Base-by-base conservation (phyloP, 805 yeast species). In the Hanseniaspora taiwanica region DNA sequence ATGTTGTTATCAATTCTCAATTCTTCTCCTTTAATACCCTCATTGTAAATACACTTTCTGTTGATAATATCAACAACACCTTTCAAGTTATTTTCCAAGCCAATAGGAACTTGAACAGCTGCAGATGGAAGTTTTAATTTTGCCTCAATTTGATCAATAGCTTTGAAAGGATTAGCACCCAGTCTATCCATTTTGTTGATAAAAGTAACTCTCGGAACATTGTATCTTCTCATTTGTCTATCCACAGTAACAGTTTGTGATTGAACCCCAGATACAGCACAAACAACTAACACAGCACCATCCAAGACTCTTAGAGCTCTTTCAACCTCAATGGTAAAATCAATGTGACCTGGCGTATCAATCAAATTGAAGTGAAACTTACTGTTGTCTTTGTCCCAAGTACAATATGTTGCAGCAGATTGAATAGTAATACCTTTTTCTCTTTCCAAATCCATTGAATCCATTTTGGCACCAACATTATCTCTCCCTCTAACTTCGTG, bases 381-480 rank as follows among this genome's bases (percentile, higher is more conserved):
- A 46, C 68, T 61, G 35, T 65, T 60, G 42, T 73, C 78, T 56
- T 82, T 83, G 44, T 79, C 79, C 98, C 98, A 91, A 38, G 93
- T 79, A 68, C 97, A 89, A 66, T 83, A 91, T 2, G 98, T 91
- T 27, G 98, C 98, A 47, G 98, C 98, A 45, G 96, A 85, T 65
- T 91, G 98, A 58, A 91, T 91, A 39, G 98, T 91, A 56, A 91
- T 91, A 63, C 98, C 98, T 60, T 91, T 91, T 63, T 91, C 98
- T 59, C 98, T 78, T 65, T 91, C 98, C 50, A 91, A 71, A 52
- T 91, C 98, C 98, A 91, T 91, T 45, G 87, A 89, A 63, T 91
- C 98, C 99, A 91, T 91, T 66, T 87, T 91, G 42, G 99, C 99
- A 45, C 99, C 99, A 43, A 91, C 97, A 49, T 86, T 79, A 60